Conservation (phyloP, 805 yeast genomes). For the Kodamaea sagamina region DNA sequence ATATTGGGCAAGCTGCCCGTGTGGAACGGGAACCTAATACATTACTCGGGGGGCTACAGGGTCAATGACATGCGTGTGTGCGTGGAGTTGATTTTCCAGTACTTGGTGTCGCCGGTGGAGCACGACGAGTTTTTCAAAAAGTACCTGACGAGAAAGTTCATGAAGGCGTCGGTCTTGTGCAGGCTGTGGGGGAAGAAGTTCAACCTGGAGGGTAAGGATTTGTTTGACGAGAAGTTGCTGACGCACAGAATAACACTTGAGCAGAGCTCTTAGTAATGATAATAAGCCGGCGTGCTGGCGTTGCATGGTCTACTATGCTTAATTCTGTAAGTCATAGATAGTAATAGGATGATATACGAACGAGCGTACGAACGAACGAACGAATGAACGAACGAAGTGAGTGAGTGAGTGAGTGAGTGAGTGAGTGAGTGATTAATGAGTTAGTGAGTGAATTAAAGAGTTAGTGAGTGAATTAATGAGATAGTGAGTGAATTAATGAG, state of each 20-base stretch:
- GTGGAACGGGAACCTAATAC: slow-evolving; percentile 87
- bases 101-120: slow-evolving; percentile 73
- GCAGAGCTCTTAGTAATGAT: slow-evolving; percentile 4
- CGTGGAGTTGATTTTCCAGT: slow-evolving; percentile 72
- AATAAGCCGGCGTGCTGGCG: slow-evolving; percentile 6
- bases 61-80: slow-evolving; percentile 72
- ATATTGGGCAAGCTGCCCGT: slow-evolving; percentile 65
- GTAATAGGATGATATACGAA: slow-evolving; percentile 8
- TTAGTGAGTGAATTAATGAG: too few relatives aligned
- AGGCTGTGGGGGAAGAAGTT: slow-evolving; percentile 80
- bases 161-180: slow-evolving; percentile 80
- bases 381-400: too few relatives aligned
- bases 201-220: slow-evolving; percentile 45
- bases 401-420: too few relatives aligned
- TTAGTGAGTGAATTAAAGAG: too few relatives aligned
- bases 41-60: slow-evolving; percentile 88
- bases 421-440: too few relatives aligned
- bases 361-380: too few relatives aligned
- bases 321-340: slow-evolving; percentile 7
- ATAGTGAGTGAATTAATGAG: too few relatives aligned
- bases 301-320: slow-evolving; percentile 1
- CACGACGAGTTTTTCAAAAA: slow-evolving; percentile 94
- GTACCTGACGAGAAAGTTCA: slow-evolving; percentile 83
- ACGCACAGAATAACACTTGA: slow-evolving; percentile 20
- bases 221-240: slow-evolving; percentile 31